These are phyloP conservation scores for Onygenales sp. DNA, from an alignment of 2,329 filamentous ascomycete species.

Conservation along the genomic window DNA sequence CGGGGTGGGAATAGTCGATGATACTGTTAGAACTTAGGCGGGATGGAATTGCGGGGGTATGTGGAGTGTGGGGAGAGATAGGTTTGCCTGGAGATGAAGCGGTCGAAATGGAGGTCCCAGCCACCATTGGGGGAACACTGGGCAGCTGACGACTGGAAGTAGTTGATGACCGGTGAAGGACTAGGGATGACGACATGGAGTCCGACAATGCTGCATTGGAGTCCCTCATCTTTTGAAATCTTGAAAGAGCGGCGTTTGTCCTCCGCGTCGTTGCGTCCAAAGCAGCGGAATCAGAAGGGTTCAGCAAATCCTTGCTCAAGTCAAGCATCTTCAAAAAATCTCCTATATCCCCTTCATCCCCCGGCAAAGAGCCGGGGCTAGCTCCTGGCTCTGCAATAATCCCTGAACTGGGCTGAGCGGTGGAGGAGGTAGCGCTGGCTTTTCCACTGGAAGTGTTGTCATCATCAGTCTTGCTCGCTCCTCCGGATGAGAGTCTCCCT, in stretches of 20 bases:
- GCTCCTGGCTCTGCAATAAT: conserved; percentile 61
- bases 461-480: conserved; percentile 48
- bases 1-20: conserved; percentile 51
- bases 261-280: conserved; percentile 62
- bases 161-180: conserved; percentile 72
- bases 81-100: conserved; percentile 87
- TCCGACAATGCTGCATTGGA: conserved; percentile 84
- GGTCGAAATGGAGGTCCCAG: conserved; percentile 63
- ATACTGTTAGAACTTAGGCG: conserved; percentile 88
- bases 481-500: conserved; percentile 65
- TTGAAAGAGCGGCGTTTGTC: conserved; percentile 69
- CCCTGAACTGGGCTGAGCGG: conserved; percentile 62
- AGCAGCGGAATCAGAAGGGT: conserved; percentile 45
- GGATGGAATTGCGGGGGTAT: conserved; percentile 88
- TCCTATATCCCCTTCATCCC: conserved; percentile 86
- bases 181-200: conserved; percentile 81
- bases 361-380: conserved; percentile 56
- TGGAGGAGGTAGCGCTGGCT: conserved; percentile 42
- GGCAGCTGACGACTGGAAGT: conserved; percentile 66
- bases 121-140: conserved; percentile 51
- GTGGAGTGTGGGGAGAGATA: conserved; percentile 79
- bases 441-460: conserved; percentile 50
- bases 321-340: conserved; percentile 88
- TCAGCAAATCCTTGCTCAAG: conserved; percentile 74
- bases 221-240: conserved; percentile 81